Conservation (phyloP, 805 yeast genomes). For the Ogataea degrootiae region DNA sequence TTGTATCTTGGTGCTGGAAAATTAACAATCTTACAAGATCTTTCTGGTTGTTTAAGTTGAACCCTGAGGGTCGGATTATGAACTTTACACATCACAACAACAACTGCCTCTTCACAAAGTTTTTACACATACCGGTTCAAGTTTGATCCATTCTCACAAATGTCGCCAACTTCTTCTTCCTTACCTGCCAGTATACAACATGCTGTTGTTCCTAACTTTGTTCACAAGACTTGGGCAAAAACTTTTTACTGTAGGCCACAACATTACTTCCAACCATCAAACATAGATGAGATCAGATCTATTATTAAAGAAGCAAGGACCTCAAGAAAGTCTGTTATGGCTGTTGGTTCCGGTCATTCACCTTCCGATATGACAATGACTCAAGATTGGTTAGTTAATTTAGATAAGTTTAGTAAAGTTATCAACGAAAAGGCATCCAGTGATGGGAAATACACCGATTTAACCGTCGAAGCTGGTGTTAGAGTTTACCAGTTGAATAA, state of each 20-base stretch:
- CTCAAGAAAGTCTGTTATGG: slow-evolving; percentile 61
- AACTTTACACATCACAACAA: too few relatives aligned
- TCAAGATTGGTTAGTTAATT: slow-evolving; percentile 78
- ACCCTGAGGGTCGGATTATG: too few relatives aligned
- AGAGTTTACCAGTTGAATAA: slow-evolving; percentile 72
- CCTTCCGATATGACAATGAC: slow-evolving; percentile 91
- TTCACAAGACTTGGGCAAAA: slow-evolving; percentile 84
- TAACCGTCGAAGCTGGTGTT: slow-evolving; percentile 92
- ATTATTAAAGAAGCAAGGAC: slow-evolving; percentile 64
- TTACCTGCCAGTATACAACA: slow-evolving; percentile 24
- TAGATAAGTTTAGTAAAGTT: slow-evolving; percentile 69
- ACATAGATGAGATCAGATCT: slow-evolving; percentile 60
- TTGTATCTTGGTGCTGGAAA: too few relatives aligned
- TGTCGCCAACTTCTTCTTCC: background rate
- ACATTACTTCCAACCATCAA: slow-evolving; percentile 71
- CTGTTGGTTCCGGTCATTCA: slow-evolving; percentile 93
- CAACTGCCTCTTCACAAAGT: too few relatives aligned
- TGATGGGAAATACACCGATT: slow-evolving; percentile 73
- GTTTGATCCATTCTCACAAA: too few relatives aligned
- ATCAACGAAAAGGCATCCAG: slow-evolving; percentile 37
- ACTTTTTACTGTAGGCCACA: slow-evolving; percentile 77
- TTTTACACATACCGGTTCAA: too few relatives aligned
- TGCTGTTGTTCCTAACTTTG: slow-evolving; percentile 35
- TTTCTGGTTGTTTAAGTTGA: too few relatives aligned
- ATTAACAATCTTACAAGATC: too few relatives aligned